A percentile compares a stretch with the other conserved stretches of the same genome.
These are phyloP conservation scores for Apiospora sp. DNA, from an alignment of 2,329 filamentous ascomycete genomes.

Conservation along the genomic window DNA sequence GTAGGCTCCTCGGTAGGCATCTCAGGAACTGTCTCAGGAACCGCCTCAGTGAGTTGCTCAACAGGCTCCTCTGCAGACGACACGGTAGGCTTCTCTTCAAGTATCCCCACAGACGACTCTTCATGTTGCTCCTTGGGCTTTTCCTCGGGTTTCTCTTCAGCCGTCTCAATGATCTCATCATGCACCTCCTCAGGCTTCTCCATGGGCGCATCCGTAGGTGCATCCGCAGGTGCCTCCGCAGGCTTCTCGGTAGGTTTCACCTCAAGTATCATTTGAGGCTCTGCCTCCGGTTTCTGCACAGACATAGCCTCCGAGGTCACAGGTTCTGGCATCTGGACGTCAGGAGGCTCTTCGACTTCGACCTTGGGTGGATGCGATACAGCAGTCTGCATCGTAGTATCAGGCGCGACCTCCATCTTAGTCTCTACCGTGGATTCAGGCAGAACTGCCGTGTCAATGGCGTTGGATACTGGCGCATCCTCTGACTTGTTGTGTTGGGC, in stretches of 20 bases:
- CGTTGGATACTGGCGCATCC: constrained; percentile 11
- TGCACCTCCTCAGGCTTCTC: not conserved
- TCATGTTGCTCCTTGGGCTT: not conserved
- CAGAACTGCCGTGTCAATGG: constrained; percentile 24
- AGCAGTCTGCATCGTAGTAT: not conserved
- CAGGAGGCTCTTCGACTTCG: constrained; percentile 24
- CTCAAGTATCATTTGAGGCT: not conserved
- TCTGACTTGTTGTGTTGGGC: not conserved
- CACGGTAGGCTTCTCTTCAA: not conserved
- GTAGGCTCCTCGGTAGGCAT: not conserved
- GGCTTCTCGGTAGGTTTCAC: not conserved
- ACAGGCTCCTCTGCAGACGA: not conserved
- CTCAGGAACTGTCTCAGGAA: not conserved
- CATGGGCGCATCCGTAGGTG: not conserved
- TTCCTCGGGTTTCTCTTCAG: not conserved
- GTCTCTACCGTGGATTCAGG: not conserved
- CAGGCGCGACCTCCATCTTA: not conserved
- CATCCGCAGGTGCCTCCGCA: too few species aligned
- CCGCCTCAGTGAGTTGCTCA: not conserved
- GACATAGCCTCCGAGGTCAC: not conserved
- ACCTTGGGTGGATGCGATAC: constrained; percentile 23
- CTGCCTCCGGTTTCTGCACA: not conserved
- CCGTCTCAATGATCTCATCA: not conserved
- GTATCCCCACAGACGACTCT: not conserved
- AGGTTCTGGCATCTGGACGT: not conserved